Conservation (phyloP, 495 filamentous ascomycete species). For the Penicillium tannophilum region DNA sequence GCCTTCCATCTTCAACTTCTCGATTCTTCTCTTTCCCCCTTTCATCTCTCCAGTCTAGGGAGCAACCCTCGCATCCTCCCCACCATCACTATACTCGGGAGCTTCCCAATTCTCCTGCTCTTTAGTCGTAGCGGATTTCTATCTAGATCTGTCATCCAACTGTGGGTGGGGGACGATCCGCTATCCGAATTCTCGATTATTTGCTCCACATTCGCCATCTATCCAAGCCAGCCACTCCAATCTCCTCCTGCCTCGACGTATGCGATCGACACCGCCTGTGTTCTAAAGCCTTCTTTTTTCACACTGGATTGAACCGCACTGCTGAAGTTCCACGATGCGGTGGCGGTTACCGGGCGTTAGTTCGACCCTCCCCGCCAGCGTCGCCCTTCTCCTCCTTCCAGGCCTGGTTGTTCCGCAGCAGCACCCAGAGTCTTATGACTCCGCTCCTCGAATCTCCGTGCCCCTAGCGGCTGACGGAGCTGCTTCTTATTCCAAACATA, state of each 20-base stretch:
- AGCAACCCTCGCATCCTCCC: neutral
- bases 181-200: slow-evolving; percentile 22
- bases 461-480: slow-evolving; percentile 28
- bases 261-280: neutral
- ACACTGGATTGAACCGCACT: neutral
- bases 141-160: neutral
- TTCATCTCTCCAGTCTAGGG: slow-evolving; percentile 5
- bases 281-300: neutral
- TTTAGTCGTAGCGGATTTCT: neutral
- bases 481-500: slow-evolving; percentile 15
- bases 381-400: slow-evolving; percentile 48
- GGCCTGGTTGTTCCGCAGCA: slow-evolving; percentile 54
- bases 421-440: slow-evolving; percentile 43
- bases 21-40: slow-evolving; percentile 6
- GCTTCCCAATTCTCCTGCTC: neutral
- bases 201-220: slow-evolving; percentile 26
- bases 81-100: neutral
- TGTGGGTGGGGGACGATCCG: slow-evolving; percentile 30
- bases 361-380: slow-evolving; percentile 51
- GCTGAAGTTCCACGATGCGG: slow-evolving; percentile 48
- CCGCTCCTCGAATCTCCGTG: slow-evolving; percentile 36
- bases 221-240: neutral
- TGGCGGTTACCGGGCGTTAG: slow-evolving; percentile 53
- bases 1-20: slow-evolving; percentile 10
- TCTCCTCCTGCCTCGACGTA: slow-evolving; percentile 8